phyloP scores from a whole-genome alignment of 345 rosid genomes.

The Kernera saxatilis region DNA sequence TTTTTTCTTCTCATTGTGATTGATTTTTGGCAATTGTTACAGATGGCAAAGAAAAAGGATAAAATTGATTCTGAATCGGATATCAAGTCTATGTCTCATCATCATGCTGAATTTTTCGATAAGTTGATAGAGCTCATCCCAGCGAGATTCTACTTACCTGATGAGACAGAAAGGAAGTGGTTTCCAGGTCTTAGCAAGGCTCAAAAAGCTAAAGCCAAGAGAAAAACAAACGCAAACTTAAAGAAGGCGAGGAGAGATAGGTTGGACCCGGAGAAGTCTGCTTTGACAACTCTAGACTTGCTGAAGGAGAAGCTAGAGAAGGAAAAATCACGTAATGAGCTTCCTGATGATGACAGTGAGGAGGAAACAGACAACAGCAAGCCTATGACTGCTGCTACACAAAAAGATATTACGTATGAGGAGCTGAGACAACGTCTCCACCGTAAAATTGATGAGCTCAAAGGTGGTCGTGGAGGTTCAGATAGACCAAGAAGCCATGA shows the following conservation, averaged over 20 bases:
- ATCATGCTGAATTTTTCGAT: constrained; percentile 60
- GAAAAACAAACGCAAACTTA: constrained; percentile 53
- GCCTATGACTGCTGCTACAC: constrained; percentile 15
- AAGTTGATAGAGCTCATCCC: constrained; percentile 75
- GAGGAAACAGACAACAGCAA: constrained; percentile 40
- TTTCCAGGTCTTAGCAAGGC: constrained; percentile 74
- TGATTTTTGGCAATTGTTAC: constrained; percentile 14
- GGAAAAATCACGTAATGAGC: constrained; percentile 33
- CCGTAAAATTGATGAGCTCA: constrained; percentile 63
- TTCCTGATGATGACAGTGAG: constrained; percentile 27
- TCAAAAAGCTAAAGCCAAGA: constrained; percentile 62
- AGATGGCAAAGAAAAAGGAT: constrained; percentile 49
- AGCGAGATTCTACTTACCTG: constrained; percentile 80
- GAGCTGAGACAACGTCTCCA: constrained; percentile 70
- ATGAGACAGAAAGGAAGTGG: constrained; percentile 73
- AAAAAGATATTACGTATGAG: constrained; percentile 56
- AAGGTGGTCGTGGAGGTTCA: constrained; percentile 46
- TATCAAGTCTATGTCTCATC: constrained; percentile 45
- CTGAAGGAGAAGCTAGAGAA: constrained; percentile 61
- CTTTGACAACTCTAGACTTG: constrained; percentile 55
- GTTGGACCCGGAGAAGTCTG: constrained; percentile 64
- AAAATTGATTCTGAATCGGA: constrained; percentile 12
- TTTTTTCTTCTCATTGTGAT: constrained; percentile 9
- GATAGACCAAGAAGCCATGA: constrained; percentile 21
- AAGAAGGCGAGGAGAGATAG: constrained; percentile 80